Evolutionary conservation across 805 yeast species (phyloP).

Genomic region (Trichomonascus vanleenenianus): DNA sequence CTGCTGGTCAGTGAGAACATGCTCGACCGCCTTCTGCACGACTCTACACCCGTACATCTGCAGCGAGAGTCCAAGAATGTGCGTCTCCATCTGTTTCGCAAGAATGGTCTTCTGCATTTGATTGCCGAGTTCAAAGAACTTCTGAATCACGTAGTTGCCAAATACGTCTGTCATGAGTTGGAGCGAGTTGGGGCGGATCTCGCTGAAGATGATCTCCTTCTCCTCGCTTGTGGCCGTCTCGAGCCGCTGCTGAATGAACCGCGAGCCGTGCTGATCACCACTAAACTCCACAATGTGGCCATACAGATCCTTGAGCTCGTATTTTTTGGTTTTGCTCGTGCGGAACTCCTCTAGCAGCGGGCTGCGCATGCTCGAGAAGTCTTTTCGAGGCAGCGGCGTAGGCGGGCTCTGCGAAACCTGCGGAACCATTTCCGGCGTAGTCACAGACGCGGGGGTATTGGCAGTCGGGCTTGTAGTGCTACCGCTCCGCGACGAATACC

Average conservation of each 20-base stretch:
- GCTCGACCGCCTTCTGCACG: conserved; percentile 87
- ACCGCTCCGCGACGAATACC: not conserved
- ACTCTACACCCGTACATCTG: conserved; percentile 99
- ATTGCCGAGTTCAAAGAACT: conserved; percentile 79
- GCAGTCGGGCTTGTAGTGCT: not conserved
- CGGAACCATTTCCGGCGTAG: too few relatives aligned
- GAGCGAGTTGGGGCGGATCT: conserved; percentile 63
- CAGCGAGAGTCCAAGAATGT: conserved; percentile 64
- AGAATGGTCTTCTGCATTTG: conserved; percentile 60
- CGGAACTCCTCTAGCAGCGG: conserved; percentile 83
- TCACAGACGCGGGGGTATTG: not conserved
- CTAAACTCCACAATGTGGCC: conserved; percentile 89
- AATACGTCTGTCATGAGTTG: conserved; percentile 93
- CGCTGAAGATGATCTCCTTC: conserved; percentile 75
- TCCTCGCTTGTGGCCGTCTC: conserved; percentile 57
- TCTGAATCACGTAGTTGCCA: conserved; percentile 95
- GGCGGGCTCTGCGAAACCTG: too few relatives aligned
- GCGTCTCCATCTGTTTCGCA: conserved; percentile 64
- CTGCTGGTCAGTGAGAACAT: conserved; percentile 56
- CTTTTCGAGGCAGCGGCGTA: not conserved
- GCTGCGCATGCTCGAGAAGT: conserved; percentile 9
- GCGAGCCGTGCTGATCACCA: conserved; percentile 94
- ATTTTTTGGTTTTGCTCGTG: conserved; percentile 52
- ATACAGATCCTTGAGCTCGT: conserved; percentile 61
- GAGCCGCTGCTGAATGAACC: conserved; percentile 89